Conservation (phyloP, 2,329 filamentous ascomycete species). For the Botrytis cinerea region DNA sequence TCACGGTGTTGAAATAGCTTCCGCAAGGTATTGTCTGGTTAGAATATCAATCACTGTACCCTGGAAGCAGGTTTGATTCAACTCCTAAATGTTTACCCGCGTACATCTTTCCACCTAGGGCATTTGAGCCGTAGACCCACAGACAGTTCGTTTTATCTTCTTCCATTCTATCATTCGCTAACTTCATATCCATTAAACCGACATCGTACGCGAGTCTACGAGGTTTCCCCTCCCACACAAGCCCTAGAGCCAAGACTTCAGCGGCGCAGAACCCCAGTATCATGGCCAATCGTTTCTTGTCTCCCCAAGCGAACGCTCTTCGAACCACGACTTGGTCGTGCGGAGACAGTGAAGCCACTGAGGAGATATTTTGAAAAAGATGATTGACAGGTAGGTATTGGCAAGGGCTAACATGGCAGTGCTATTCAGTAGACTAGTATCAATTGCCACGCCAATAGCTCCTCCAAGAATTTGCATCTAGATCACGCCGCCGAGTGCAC, state of each 20-base stretch:
- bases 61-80: neutral
- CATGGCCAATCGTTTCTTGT: neutral
- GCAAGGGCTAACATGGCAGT: neutral
- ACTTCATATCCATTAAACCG: neutral
- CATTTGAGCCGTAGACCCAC: neutral
- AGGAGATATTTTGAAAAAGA: neutral
- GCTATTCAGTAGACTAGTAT: slow-evolving; percentile 58
- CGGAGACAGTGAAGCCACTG: neutral
- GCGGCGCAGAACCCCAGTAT: neutral
- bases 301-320: neutral
- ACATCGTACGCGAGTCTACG: neutral
- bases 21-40: no score
- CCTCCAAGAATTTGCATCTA: slow-evolving; percentile 62
- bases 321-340: neutral
- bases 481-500: slow-evolving; percentile 44
- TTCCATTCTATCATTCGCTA: neutral
- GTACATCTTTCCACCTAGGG: neutral
- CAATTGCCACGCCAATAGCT: slow-evolving; percentile 57
- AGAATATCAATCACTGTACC: no score
- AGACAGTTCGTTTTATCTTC: neutral
- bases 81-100: neutral
- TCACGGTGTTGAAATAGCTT: no score
- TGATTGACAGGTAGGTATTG: neutral
- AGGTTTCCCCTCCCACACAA: slow-evolving; percentile 11
- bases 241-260: neutral